These are phyloP conservation scores for Phoenix roebelenii DNA, from an alignment of 176 grass and related monocot genomes.

Conservation along the genomic window DNA sequence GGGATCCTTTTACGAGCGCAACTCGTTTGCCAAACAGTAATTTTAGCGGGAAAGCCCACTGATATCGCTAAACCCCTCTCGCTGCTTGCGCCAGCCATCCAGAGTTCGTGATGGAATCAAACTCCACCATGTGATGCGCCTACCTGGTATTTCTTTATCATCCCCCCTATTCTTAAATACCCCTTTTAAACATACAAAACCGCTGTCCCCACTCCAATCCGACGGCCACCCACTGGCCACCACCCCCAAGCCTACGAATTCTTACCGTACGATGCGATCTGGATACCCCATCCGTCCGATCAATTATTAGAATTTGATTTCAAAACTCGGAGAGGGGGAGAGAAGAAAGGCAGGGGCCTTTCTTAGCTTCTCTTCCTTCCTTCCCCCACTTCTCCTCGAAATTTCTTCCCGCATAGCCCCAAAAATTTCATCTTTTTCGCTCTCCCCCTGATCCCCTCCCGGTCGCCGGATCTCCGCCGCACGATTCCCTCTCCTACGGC, in stretches of 20 bases:
- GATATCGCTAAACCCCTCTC: no score
- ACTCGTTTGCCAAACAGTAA: no score
- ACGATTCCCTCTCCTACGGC: constrained; percentile 13
- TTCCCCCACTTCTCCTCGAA: constrained; percentile 11
- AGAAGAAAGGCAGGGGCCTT: constrained; percentile 18
- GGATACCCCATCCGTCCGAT: constrained; percentile 21
- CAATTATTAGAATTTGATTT: constrained; percentile 92
- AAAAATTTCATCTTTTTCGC: constrained; percentile 22
- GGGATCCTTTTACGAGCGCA: no score
- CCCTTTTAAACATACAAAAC: no score
- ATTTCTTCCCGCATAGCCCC: no score
- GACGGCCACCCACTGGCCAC: constrained; percentile 37
- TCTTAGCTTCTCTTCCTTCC: constrained; percentile 25
- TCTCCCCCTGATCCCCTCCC: not conserved
- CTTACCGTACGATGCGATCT: constrained; percentile 32
- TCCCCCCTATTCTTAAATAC: no score
- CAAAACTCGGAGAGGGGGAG: constrained; percentile 75
- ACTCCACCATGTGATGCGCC: no score
- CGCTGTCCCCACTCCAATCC: constrained; percentile 14
- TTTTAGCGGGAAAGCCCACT: no score
- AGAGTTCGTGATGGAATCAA: no score
- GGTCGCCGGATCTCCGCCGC: constrained; percentile 11
- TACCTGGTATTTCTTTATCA: no score
- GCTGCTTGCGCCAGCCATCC: no score
- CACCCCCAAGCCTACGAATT: constrained; percentile 57